Percentiles rank a stretch among this genome's conserved stretches.
Evolutionary conservation across 495 filamentous ascomycete genomes (phyloP).

Genomic region (Xylaria telfairii): DNA sequence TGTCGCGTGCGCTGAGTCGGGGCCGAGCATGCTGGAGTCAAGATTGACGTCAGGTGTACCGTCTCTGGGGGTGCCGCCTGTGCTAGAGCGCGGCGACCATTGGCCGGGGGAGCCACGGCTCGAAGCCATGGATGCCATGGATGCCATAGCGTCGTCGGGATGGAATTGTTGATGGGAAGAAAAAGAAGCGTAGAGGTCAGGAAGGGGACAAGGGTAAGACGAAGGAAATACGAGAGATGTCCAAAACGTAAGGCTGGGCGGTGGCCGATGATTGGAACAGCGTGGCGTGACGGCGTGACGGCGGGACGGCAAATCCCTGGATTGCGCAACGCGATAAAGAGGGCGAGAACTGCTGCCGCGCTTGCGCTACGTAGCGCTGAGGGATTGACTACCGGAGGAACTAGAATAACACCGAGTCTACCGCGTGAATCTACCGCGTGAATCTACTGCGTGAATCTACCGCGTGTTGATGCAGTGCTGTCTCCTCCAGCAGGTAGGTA

Average conservation of each 20-base stretch:
- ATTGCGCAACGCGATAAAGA: neutral
- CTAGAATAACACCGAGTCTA: neutral
- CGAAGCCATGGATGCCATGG: slow-evolving; percentile 33
- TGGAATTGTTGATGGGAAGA: slow-evolving; percentile 9
- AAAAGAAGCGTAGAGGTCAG: neutral
- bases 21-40: slow-evolving; percentile 36
- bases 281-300: slow-evolving; percentile 13
- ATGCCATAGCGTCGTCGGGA: slow-evolving; percentile 13
- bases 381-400: neutral
- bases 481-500: neutral
- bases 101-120: slow-evolving; percentile 34
- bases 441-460: neutral
- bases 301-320: neutral
- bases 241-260: neutral
- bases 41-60: slow-evolving; percentile 35
- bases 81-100: slow-evolving; percentile 38
- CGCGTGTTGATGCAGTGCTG: neutral
- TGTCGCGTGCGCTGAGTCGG: slow-evolving; percentile 34
- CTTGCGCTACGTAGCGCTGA: neutral
- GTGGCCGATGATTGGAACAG: slow-evolving; percentile 19
- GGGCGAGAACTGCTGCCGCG: neutral
- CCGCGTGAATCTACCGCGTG: neutral
- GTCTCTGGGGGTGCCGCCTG: slow-evolving; percentile 28
- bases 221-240: neutral
- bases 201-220: too few species aligned